These are phyloP conservation scores for Trypanosoma conorhini DNA, from an alignment of 208 protist genomes.

Conservation along the genomic window DNA sequence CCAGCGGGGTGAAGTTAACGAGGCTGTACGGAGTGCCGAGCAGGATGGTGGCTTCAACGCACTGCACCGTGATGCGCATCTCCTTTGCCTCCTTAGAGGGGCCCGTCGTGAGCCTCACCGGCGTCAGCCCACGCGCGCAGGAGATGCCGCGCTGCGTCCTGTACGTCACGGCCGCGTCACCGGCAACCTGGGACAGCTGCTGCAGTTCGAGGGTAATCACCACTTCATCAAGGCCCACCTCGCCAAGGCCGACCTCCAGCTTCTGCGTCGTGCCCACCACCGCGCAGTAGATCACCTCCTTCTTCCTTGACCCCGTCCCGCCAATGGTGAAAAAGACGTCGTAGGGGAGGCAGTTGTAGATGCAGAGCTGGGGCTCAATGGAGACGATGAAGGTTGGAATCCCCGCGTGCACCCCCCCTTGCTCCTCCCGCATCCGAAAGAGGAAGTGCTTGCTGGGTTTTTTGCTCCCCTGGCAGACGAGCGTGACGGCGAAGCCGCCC, in stretches of 20 bases:
- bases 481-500: slow-evolving; percentile 31
- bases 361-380: slow-evolving; percentile 57
- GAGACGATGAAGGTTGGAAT: slow-evolving; percentile 66
- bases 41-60: slow-evolving; percentile 37
- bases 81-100: slow-evolving; percentile 22
- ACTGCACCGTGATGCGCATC: slow-evolving; percentile 43
- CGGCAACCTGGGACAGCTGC: slow-evolving; percentile 13
- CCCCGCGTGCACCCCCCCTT: slow-evolving; percentile 66
- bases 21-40: slow-evolving; percentile 68
- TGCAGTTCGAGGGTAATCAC: slow-evolving; percentile 44
- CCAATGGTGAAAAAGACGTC: slow-evolving; percentile 42
- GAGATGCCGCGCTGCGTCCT: background rate
- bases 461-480: slow-evolving; percentile 29
- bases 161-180: background rate
- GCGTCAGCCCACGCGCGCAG: background rate
- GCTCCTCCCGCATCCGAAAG: slow-evolving; percentile 36
- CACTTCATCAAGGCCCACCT: slow-evolving; percentile 32
- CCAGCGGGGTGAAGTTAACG: slow-evolving; percentile 75
- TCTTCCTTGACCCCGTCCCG: slow-evolving; percentile 9
- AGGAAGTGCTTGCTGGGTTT: slow-evolving; percentile 14
- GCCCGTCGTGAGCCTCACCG: slow-evolving; percentile 1
- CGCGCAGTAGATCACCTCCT: slow-evolving; percentile 1
- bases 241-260: slow-evolving; percentile 39
- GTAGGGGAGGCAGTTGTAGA: slow-evolving; percentile 81
- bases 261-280: slow-evolving; percentile 47